phyloP scores from a whole-genome alignment of 2,329 filamentous ascomycete genomes.

The Trichophyton rubrum region DNA sequence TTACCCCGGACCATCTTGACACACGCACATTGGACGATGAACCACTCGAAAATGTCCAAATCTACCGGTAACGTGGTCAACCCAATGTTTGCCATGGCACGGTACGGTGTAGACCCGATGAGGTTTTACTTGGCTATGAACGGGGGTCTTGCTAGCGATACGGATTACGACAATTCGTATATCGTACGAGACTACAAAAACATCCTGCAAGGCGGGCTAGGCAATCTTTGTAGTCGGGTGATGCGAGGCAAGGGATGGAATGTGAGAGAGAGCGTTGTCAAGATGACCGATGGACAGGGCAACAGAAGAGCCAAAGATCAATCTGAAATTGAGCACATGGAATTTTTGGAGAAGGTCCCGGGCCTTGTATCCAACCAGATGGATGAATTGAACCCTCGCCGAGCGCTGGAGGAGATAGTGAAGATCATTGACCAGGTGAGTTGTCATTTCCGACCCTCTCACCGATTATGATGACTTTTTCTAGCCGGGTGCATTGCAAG shows the following conservation, averaged over 20 bases:
- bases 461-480: not conserved
- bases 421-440: slow-evolving; percentile 15
- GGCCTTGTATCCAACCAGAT: slow-evolving; percentile 43
- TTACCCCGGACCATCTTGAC: slow-evolving; percentile 68
- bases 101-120: slow-evolving; percentile 77
- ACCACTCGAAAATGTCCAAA: slow-evolving; percentile 89
- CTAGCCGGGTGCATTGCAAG: not conserved
- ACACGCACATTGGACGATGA: slow-evolving; percentile 93
- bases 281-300: slow-evolving; percentile 14
- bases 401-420: slow-evolving; percentile 54
- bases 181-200: slow-evolving; percentile 71
- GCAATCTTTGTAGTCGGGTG: slow-evolving; percentile 66
- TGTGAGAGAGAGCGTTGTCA: slow-evolving; percentile 46
- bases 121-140: slow-evolving; percentile 79
- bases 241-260: slow-evolving; percentile 58
- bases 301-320: slow-evolving; percentile 5
- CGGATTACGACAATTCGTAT: slow-evolving; percentile 69
- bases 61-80: slow-evolving; percentile 91
- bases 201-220: slow-evolving; percentile 61
- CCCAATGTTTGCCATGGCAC: slow-evolving; percentile 78
- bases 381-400: slow-evolving; percentile 50
- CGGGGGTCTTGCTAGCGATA: slow-evolving; percentile 63
- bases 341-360: slow-evolving; percentile 32
- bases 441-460: too few relatives aligned
- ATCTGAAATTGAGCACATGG: slow-evolving; percentile 26